Conservation (phyloP, 768 basidiomycete genomes). For the Trametes elegans region DNA sequence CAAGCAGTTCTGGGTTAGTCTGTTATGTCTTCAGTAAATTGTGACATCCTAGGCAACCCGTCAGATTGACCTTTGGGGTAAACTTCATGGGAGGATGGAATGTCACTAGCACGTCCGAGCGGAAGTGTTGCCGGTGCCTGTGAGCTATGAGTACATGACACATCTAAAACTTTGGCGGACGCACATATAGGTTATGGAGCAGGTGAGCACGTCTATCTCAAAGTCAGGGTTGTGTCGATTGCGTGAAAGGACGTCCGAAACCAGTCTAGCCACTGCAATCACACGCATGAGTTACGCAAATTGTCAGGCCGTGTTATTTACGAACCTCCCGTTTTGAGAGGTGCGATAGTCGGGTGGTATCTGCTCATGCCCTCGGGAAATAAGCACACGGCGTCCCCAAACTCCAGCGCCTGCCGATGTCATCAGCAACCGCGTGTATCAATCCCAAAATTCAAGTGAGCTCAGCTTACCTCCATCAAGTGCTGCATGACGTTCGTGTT, state of each 20-base stretch:
- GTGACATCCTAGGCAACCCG: background rate
- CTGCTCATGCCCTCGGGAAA: conserved; percentile 88
- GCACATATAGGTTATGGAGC: conserved; percentile 82
- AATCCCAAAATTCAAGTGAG: conserved; percentile 6
- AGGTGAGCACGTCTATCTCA: conserved; percentile 69
- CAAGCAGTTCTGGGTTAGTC: conserved; percentile 71
- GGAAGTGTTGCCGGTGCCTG: conserved; percentile 84
- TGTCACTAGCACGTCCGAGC: conserved; percentile 84
- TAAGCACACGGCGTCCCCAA: conserved; percentile 76
- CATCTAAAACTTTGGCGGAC: too few relatives aligned
- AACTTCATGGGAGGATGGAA: conserved; percentile 73
- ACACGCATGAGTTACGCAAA: background rate
- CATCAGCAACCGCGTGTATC: background rate
- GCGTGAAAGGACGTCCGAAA: conserved; percentile 73
- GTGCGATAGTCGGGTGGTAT: conserved; percentile 84
- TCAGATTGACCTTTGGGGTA: conserved; percentile 49
- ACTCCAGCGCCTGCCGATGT: conserved; percentile 58
- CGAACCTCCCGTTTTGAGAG: conserved; percentile 82
- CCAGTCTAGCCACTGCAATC: conserved; percentile 67
- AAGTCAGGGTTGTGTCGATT: conserved; percentile 69
- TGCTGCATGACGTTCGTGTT: conserved; percentile 69
- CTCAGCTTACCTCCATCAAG: conserved; percentile 59
- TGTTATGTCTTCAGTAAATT: conserved; percentile 24
- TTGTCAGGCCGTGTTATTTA: background rate
- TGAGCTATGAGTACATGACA: conserved; percentile 7